Evolutionary conservation across 2,329 filamentous ascomycete species (phyloP).

Genomic region (Pseudofabraea citricarpa): DNA sequence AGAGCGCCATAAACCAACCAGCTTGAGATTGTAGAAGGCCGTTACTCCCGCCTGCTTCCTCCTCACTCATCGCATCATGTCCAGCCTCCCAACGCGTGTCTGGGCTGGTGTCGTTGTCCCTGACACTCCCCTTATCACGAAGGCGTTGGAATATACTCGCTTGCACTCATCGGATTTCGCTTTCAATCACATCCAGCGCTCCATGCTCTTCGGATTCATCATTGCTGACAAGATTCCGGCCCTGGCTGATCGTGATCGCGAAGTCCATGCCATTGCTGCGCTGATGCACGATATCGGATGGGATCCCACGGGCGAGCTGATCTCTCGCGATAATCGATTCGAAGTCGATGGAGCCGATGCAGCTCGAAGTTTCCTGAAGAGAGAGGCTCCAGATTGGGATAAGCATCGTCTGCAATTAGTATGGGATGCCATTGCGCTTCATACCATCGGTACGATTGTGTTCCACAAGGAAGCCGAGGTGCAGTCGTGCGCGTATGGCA

Average conservation of each 20-base stretch:
- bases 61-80: no score
- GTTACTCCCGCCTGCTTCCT: no score
- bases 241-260: slow-evolving; percentile 22
- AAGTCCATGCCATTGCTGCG: slow-evolving; percentile 34
- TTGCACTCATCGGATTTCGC: slow-evolving; percentile 23
- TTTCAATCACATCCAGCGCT: slow-evolving; percentile 33
- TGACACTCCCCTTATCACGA: slow-evolving; percentile 28
- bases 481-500: slow-evolving; percentile 27
- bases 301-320: slow-evolving; percentile 29
- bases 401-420: slow-evolving; percentile 37
- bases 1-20: no score
- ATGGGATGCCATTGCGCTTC: slow-evolving; percentile 45
- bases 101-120: slow-evolving; percentile 29
- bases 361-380: slow-evolving; percentile 33
- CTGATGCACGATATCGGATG: slow-evolving; percentile 39
- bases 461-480: slow-evolving; percentile 39
- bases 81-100: neutral
- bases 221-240: slow-evolving; percentile 28
- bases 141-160: slow-evolving; percentile 26
- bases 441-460: slow-evolving; percentile 33
- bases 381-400: slow-evolving; percentile 28
- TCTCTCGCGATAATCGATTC: slow-evolving; percentile 40
- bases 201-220: slow-evolving; percentile 30
- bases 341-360: slow-evolving; percentile 44
- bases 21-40: no score